Base-by-base conservation (phyloP, 257 asterid genomes). In the Agastache rugosa region DNA sequence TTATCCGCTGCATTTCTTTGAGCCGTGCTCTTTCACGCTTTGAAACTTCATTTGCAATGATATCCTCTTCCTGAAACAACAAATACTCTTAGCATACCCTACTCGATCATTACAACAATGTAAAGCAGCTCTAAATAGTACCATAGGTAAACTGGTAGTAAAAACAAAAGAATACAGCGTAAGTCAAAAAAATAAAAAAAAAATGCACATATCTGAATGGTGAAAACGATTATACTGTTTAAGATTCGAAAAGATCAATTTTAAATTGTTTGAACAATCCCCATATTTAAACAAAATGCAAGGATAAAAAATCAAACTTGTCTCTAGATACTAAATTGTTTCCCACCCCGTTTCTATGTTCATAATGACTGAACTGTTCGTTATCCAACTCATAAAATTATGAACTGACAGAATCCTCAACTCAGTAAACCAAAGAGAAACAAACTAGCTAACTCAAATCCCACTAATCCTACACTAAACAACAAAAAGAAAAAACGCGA, bases 21-120 rank as follows among this genome's bases (percentile, higher is more conserved):
- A 95, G 84, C 80, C 97, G 82, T 10, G 84, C 80, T 47, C 70
- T 92, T 75, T 95, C 99, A 56, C 93, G 97, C 84, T 90, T 90
- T 8, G 90, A 82, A 58, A 87, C 66, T 76, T 81, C 96, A 82
- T 79, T 83, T 56, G 80, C 76, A 72, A 61, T 63, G n/a, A 31
- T 83, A 67, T 81, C 87, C 23, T 82, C 91, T 54, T 92, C 96
- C 96, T 89, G 80, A 67, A 67, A 78, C 22, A 53, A 19, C n/a
- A 31, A 63, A 85, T 61, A 3, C 41, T 11, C 44, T 50, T 47
- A 60, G 53, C 48, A 42, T 31, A 41, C 35, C 58, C 34, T 16
- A 56, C 72, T 42, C 55, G 12, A 68, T 15, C 42, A 64, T 51
- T 23, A 56, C 60, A 22, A 31, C 11, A 31, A 48, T 12, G 45